Evolutionary conservation across 2,329 filamentous ascomycete species (phyloP).

Genomic region (Cytospora piceae): DNA sequence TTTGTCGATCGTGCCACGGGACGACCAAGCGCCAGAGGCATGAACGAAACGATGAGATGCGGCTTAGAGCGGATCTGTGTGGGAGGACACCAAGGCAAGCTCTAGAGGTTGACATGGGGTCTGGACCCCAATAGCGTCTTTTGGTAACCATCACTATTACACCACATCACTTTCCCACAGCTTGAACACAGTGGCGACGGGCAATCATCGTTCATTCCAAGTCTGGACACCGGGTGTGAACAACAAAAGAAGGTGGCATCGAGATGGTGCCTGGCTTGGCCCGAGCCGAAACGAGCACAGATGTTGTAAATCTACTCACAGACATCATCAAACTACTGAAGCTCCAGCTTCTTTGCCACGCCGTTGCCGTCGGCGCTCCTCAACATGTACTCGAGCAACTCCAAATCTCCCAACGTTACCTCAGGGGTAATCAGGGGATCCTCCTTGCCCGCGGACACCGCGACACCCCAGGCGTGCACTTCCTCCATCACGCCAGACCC

Average conservation of each 20-base stretch:
- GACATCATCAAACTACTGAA: slow-evolving; percentile 37
- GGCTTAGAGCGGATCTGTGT: slow-evolving; percentile 62
- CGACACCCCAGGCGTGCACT: slow-evolving; percentile 63
- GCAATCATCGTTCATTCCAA: not conserved
- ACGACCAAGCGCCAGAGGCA: slow-evolving; percentile 67
- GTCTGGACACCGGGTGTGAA: not conserved
- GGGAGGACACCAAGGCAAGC: slow-evolving; percentile 36
- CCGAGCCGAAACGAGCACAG: not conserved
- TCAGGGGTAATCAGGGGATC: slow-evolving; percentile 58
- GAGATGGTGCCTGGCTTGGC: not conserved
- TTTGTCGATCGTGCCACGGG: slow-evolving; percentile 78
- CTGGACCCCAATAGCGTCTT: not conserved
- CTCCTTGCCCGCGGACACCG: slow-evolving; percentile 50
- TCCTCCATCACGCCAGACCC: slow-evolving; percentile 60
- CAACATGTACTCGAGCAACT: slow-evolving; percentile 59
- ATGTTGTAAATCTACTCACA: not conserved
- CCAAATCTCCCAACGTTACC: slow-evolving; percentile 63
- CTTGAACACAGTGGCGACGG: not conserved
- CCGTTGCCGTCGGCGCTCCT: slow-evolving; percentile 51
- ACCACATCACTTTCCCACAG: not conserved
- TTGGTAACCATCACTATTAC: not conserved
- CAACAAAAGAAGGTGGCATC: not conserved
- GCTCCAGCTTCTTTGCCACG: slow-evolving; percentile 44
- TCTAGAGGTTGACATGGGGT: slow-evolving; percentile 12
- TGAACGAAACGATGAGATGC: slow-evolving; percentile 60